Conservation (phyloP, 139 green algal species). For the Diplosphaera chodatii region DNA sequence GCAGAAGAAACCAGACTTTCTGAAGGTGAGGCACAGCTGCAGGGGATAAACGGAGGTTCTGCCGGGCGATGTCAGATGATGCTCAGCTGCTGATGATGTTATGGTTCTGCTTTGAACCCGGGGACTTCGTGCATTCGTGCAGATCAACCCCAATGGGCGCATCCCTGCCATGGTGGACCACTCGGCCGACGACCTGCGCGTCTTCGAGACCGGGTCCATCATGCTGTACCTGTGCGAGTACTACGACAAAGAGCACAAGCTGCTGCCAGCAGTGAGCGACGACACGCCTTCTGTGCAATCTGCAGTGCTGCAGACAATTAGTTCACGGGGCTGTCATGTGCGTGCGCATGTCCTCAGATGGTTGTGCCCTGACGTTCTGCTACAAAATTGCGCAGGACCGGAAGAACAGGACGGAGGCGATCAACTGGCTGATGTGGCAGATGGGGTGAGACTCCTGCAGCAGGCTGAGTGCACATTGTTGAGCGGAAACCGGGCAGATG, state of each 20-base stretch:
- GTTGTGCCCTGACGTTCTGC: no score
- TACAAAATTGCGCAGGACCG: constrained; percentile 5
- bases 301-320: background rate
- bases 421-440: constrained; percentile 38
- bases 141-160: constrained; percentile 38
- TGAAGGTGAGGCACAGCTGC: constrained; percentile 26
- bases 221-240: constrained; percentile 15
- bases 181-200: constrained; percentile 10
- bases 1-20: constrained; percentile 44
- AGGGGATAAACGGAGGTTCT: no score
- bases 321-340: no score
- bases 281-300: background rate
- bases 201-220: constrained; percentile 31
- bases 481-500: background rate
- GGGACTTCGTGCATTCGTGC: no score
- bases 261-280: constrained; percentile 1
- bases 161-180: constrained; percentile 50
- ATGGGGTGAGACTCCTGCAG: constrained; percentile 11
- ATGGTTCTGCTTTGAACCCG: no score
- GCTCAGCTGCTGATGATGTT: constrained; percentile 39
- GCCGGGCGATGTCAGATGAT: no score
- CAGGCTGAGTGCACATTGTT: background rate
- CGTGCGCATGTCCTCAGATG: no score
- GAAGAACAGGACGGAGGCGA: constrained; percentile 16
- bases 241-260: constrained; percentile 4